phyloP scores from a whole-genome alignment of 2,329 filamentous ascomycete species.

The Cucurbitaria berberidis region DNA sequence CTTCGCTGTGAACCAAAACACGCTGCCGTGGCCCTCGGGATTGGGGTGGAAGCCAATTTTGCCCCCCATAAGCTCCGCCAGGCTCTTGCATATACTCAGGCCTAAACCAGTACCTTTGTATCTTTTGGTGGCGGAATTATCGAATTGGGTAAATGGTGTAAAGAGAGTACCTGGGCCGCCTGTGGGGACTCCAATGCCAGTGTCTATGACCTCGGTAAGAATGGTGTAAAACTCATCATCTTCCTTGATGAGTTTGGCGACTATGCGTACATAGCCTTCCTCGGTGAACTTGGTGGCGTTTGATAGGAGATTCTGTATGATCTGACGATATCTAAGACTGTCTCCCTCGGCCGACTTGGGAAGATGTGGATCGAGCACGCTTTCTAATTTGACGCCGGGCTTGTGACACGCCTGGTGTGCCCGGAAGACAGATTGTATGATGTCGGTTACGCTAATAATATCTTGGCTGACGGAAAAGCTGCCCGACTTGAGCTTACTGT shows the following conservation, averaged over 20 bases:
- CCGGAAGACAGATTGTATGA: conserved; percentile 58
- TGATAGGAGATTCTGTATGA: conserved; percentile 66
- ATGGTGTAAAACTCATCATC: conserved; percentile 55
- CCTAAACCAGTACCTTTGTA: conserved; percentile 65
- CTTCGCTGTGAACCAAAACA: conserved; percentile 59
- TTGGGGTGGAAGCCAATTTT: conserved; percentile 57
- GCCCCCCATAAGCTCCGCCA: conserved; percentile 64
- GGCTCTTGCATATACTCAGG: conserved; percentile 63
- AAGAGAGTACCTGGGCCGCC: conserved; percentile 58
- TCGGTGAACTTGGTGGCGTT: conserved; percentile 70
- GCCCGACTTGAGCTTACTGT: conserved; percentile 67
- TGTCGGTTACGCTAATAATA: conserved; percentile 56
- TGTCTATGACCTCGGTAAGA: conserved; percentile 60
- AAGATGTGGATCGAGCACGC: conserved; percentile 54
- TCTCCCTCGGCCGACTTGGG: conserved; percentile 62
- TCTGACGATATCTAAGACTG: conserved; percentile 65
- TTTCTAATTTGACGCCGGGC: conserved; percentile 56
- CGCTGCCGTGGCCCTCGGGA: conserved; percentile 54
- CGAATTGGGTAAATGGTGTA: conserved; percentile 63
- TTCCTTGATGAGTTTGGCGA: conserved; percentile 50
- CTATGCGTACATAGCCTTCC: conserved; percentile 58
- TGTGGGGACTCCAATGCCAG: conserved; percentile 60
- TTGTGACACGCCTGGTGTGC: conserved; percentile 57
- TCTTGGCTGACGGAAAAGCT: conserved; percentile 63
- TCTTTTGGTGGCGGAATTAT: conserved; percentile 59